phyloP scores from a whole-genome alignment of 768 basidiomycete genomes.

The Collybia sordida region DNA sequence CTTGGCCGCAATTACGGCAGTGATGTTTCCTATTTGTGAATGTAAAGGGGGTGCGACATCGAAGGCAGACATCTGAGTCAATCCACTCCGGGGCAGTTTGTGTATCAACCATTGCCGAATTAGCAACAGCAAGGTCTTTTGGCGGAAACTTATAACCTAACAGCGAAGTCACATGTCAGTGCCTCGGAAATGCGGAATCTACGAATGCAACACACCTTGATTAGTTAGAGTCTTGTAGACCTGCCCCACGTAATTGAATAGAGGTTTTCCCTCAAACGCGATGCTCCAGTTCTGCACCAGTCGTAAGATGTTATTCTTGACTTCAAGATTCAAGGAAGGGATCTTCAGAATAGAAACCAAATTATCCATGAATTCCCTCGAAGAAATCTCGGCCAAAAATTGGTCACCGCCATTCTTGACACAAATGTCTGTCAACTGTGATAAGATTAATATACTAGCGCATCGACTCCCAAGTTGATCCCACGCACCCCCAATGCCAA shows the following conservation, averaged over 20 bases:
- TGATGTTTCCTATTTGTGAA: slow-evolving; percentile 99
- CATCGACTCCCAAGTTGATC: not conserved
- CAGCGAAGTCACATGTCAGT: slow-evolving; percentile 3
- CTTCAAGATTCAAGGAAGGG: slow-evolving; percentile 73
- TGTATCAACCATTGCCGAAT: slow-evolving; percentile 87
- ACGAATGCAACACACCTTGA: slow-evolving; percentile 57
- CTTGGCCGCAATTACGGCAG: slow-evolving; percentile 95
- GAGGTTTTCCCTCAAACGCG: slow-evolving; percentile 81
- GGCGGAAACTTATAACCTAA: slow-evolving; percentile 85
- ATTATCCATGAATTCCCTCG: slow-evolving; percentile 93
- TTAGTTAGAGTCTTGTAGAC: slow-evolving; percentile 73
- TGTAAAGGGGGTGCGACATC: slow-evolving; percentile 87
- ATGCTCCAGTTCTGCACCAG: slow-evolving; percentile 93
- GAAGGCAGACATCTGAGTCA: slow-evolving; percentile 91
- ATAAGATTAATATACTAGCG: slow-evolving; percentile 1
- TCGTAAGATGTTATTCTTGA: slow-evolving; percentile 76
- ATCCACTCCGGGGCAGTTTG: slow-evolving; percentile 96
- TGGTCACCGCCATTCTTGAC: slow-evolving; percentile 97
- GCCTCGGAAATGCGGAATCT: not conserved
- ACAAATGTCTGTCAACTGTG: slow-evolving; percentile 83
- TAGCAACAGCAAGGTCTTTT: slow-evolving; percentile 65
- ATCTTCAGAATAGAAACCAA: slow-evolving; percentile 86
- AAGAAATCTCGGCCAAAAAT: slow-evolving; percentile 81
- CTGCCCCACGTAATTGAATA: slow-evolving; percentile 72
- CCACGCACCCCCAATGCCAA: slow-evolving; percentile 77